These are phyloP conservation scores for Leptographium galeiforme DNA, from an alignment of 2,329 filamentous ascomycete species.

Conservation along the genomic window DNA sequence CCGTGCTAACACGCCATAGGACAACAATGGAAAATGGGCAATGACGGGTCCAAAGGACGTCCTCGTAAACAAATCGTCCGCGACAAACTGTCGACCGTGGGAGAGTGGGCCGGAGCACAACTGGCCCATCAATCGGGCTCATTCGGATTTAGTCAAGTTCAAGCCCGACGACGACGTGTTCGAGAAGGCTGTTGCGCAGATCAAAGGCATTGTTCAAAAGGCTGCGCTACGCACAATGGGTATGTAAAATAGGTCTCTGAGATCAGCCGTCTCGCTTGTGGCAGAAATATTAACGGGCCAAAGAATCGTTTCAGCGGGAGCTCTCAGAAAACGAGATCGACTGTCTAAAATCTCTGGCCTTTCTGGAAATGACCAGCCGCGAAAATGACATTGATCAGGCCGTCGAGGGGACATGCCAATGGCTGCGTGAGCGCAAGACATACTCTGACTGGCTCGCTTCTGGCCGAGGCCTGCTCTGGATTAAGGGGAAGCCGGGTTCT, in stretches of 20 bases:
- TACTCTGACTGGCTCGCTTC: not conserved
- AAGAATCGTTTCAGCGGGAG: too few relatives aligned
- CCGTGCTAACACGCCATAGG: not conserved
- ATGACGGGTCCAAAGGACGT: not conserved
- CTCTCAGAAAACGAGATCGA: not conserved
- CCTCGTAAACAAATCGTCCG: not conserved
- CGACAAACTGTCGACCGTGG: not conserved
- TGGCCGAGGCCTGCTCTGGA: slow-evolving; percentile 20
- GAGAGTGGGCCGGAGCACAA: not conserved
- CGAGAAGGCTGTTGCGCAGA: not conserved
- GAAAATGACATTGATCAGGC: not conserved
- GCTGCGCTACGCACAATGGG: not conserved
- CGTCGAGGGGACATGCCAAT: not conserved
- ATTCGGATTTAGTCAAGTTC: not conserved
- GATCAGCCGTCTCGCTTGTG: too few relatives aligned
- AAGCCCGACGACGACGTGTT: slow-evolving; percentile 12
- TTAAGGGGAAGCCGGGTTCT: slow-evolving; percentile 23
- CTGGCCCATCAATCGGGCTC: not conserved
- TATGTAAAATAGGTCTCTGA: too few relatives aligned
- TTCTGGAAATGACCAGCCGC: not conserved
- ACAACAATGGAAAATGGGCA: not conserved
- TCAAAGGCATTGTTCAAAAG: not conserved
- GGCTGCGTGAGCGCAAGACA: not conserved
- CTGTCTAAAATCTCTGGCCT: not conserved
- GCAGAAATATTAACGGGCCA: too few relatives aligned